Base-by-base conservation (phyloP, 2,329 filamentous ascomycete species). In the Rhynchosporium graminicola region DNA sequence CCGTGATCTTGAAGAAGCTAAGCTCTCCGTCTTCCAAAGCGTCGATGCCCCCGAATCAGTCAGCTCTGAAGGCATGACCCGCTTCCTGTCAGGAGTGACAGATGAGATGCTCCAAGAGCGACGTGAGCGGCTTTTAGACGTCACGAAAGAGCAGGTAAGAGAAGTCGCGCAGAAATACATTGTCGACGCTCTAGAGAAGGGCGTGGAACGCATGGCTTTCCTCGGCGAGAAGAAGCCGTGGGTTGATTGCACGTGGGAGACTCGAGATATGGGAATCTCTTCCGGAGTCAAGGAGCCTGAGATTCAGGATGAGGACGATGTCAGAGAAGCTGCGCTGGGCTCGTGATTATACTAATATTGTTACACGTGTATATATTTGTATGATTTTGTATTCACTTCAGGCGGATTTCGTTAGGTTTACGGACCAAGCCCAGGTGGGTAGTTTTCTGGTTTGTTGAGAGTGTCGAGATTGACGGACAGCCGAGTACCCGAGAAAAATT, bases 1-100 rank as follows among this genome's bases (percentile, higher is more conserved):
- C 29, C 86, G 88, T 43, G 93, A 99, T 73, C 81, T 99, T 2
- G 94, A 98, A 73, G 95, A 99, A 76, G 95, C 95, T 66, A 99
- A 99, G 78, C 85, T 99, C 45, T 92, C 90, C 33, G 89, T 97
- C 12, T 99, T 99, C 81, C 93, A 99, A 76, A 82, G 85, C 42
- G 85, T 97, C 9, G 95, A 99, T 76, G 94, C 94, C 10, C 95
- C 95, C 0, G 83, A 88, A 69, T 89, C 90, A 45, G 92, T 98
- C 28, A 95, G 90, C 74, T 83, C 90, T 57, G 94, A 98, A 75
- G 95, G 94, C 42, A 90, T 96, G 86, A 83, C 85, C 48, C 83
- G 87, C 59, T 99, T 99, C 77, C 79, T 97, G 72, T 90, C 87
- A 36, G 92, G 92, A 12, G 83, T 99, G 42, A 91, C 90, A 1